These are phyloP conservation scores for Tetradesmus lagerheimii DNA, from an alignment of 139 green algal genomes.

Conservation along the genomic window DNA sequence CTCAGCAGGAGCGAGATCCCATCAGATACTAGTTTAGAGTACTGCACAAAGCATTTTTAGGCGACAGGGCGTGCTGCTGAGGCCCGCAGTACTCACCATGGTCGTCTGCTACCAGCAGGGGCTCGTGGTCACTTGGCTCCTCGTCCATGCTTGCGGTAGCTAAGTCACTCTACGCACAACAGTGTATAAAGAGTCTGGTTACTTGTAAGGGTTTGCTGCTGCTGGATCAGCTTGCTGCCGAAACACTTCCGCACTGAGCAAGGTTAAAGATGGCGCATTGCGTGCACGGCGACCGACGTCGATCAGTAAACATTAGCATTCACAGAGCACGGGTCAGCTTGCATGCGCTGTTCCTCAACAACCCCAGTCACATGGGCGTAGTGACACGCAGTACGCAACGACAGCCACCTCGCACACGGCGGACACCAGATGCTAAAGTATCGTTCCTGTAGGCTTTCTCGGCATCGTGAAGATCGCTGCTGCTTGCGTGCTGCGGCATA, in stretches of 20 bases:
- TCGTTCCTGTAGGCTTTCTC: not conserved
- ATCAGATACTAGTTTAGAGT: not conserved
- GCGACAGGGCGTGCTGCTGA: not conserved
- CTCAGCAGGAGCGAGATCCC: not conserved
- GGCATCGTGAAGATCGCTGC: not conserved
- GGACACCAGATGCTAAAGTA: not conserved
- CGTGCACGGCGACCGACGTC: no score
- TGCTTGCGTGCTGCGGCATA: not conserved
- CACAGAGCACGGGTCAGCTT: not conserved
- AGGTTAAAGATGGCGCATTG: not conserved
- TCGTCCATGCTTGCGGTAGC: conserved; percentile 7
- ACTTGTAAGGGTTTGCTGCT: not conserved
- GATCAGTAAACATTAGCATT: no score
- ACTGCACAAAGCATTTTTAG: not conserved
- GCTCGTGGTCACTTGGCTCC: conserved; percentile 23
- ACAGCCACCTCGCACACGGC: not conserved
- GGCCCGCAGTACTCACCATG: not conserved
- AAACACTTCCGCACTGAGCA: not conserved
- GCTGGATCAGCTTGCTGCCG: not conserved
- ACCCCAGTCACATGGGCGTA: not conserved
- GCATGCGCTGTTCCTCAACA: not conserved
- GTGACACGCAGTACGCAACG: not conserved
- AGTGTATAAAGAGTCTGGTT: not conserved
- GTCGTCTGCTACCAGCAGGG: conserved; percentile 30
- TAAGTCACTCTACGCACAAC: not conserved